A percentile compares a stretch with the other conserved stretches of the same genome.
Evolutionary conservation across 2,329 filamentous ascomycete species (phyloP).

Genomic region (Fusarium sp.): DNA sequence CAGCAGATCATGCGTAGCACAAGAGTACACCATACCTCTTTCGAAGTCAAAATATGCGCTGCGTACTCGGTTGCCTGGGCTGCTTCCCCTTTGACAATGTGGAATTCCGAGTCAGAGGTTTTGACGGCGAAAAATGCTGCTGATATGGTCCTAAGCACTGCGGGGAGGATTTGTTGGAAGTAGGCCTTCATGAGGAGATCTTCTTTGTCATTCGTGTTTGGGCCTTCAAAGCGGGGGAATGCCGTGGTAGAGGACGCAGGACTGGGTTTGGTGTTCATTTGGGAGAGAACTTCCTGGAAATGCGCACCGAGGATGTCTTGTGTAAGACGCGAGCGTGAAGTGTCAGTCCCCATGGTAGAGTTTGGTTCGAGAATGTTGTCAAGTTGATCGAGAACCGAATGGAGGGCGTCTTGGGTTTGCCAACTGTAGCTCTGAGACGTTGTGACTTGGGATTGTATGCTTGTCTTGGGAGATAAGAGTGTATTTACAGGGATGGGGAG

Average conservation of each 20-base stretch:
- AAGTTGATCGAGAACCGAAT: conserved; percentile 6
- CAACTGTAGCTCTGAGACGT: background rate
- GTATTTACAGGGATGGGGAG: background rate
- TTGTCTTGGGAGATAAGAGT: background rate
- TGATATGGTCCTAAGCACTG: background rate
- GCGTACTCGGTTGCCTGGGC: conserved; percentile 14
- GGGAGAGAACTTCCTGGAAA: conserved; percentile 22
- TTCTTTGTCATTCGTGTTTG: background rate
- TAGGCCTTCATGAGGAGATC: conserved; percentile 5
- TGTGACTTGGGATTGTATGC: background rate
- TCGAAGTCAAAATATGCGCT: conserved; percentile 2
- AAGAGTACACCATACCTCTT: conserved; percentile 15
- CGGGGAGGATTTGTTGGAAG: conserved; percentile 9
- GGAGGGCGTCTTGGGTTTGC: conserved; percentile 15
- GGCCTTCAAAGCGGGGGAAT: background rate
- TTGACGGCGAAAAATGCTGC: conserved; percentile 10
- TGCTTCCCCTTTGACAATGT: conserved; percentile 3
- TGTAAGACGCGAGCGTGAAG: accelerated
- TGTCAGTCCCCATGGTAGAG: accelerated
- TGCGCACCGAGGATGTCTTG: background rate
- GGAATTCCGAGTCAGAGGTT: conserved; percentile 11
- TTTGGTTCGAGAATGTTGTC: background rate
- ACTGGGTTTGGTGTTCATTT: conserved; percentile 7
- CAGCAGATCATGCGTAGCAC: conserved; percentile 24
- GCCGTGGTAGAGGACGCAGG: background rate